Evolutionary conservation across 2,329 filamentous ascomycete genomes (phyloP).

Genomic region (Stachybotrys elegans): DNA sequence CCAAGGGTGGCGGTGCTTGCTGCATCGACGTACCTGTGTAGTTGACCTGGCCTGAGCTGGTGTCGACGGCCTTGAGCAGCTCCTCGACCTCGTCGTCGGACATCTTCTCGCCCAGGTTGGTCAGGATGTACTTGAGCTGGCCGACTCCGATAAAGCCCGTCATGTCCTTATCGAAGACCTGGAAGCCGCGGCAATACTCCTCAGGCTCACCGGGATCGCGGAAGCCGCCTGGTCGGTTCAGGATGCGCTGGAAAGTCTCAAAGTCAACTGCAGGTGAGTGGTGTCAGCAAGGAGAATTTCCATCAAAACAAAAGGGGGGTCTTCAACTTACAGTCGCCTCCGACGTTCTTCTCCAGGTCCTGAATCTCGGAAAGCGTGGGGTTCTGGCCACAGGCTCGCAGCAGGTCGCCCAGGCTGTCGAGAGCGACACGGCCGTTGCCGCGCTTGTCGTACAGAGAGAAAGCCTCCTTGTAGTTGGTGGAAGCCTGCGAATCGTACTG

Average conservation of each 20-base stretch:
- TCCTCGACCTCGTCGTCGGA: constrained; percentile 98
- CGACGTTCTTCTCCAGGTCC: constrained; percentile 86
- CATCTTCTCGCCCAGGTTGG: constrained; percentile 99
- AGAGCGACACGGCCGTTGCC: constrained; percentile 87
- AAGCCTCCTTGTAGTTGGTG: constrained; percentile 99
- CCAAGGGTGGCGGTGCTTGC: not conserved
- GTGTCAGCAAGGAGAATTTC: not conserved
- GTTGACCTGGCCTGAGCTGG: constrained; percentile 93
- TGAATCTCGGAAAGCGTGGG: constrained; percentile 89
- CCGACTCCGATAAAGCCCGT: constrained; percentile 97
- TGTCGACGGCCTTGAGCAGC: constrained; percentile 96
- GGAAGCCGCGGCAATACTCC: constrained; percentile 97
- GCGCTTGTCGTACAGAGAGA: constrained; percentile 99
- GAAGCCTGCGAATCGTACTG: constrained; percentile 56
- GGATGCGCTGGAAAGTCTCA: constrained; percentile 91
- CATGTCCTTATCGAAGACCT: constrained; percentile 99
- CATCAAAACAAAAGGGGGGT: not conserved
- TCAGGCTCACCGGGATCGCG: constrained; percentile 96
- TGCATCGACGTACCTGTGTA: constrained; percentile 72
- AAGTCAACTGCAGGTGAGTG: constrained; percentile 71
- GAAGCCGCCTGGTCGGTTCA: constrained; percentile 97
- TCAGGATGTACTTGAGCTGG: constrained; percentile 96
- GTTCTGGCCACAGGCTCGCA: constrained; percentile 97
- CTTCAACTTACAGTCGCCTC: constrained; percentile 75
- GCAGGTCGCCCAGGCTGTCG: constrained; percentile 84